Conservation (phyloP, 202 grass and related monocot species). For the Panicum hallii region DNA sequence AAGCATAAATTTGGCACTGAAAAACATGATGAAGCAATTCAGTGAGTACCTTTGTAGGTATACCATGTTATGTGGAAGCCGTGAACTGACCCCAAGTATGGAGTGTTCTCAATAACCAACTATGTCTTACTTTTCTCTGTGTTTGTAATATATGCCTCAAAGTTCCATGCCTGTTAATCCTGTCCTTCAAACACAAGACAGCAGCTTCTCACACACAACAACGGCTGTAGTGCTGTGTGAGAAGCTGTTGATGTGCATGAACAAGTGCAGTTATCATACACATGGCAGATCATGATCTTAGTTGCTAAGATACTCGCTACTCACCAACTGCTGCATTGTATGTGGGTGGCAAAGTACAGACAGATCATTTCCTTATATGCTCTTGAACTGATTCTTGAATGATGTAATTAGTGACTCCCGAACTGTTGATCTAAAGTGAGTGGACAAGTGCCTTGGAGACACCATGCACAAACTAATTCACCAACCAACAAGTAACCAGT, state of each 20-base stretch:
- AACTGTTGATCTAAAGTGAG: slow-evolving; percentile 24
- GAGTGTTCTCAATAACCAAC: background rate
- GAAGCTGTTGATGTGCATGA: slow-evolving; percentile 18
- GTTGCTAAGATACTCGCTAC: background rate
- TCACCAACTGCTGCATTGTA: background rate
- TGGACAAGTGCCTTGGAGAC: background rate
- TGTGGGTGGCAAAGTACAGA: slow-evolving; percentile 5
- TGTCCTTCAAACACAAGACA: background rate
- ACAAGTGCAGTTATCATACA: slow-evolving; percentile 9
- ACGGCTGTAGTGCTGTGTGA: background rate
- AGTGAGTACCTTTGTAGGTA: slow-evolving; percentile 4
- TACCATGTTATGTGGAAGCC: background rate
- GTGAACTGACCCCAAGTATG: background rate
- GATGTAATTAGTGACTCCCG: background rate
- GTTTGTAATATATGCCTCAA: background rate
- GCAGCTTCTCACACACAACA: background rate
- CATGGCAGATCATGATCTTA: background rate
- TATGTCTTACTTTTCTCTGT: background rate
- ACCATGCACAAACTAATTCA: slow-evolving; percentile 10
- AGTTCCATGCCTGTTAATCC: background rate
- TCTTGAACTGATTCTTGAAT: slow-evolving; percentile 14
- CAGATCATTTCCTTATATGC: background rate
- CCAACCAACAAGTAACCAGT: slow-evolving; percentile 1
- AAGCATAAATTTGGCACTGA: slow-evolving; percentile 18
- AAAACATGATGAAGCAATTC: background rate